Evolutionary conservation across 2,329 filamentous ascomycete species (phyloP).

Genomic region (Colletotrichum noveboracense): DNA sequence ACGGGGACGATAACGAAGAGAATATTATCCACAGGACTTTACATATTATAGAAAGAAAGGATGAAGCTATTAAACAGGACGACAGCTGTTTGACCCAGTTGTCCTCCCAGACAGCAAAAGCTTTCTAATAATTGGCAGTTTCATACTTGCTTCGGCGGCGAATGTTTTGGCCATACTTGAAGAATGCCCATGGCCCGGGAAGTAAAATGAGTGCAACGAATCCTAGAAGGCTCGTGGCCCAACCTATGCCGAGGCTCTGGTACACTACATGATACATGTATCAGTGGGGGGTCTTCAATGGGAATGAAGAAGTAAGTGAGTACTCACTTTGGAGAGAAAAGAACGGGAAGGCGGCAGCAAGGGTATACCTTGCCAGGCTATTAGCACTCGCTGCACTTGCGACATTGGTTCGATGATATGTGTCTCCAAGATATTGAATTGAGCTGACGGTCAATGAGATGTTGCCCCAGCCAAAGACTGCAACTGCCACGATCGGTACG

Average conservation of each 20-base stretch:
- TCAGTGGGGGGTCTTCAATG: neutral
- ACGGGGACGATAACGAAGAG: too few relatives aligned
- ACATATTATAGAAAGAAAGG: too few relatives aligned
- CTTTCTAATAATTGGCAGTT: neutral
- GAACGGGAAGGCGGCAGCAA: neutral
- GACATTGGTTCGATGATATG: neutral
- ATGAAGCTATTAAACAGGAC: too few relatives aligned
- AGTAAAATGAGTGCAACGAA: neutral
- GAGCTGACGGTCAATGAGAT: neutral
- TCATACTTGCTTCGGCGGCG: neutral
- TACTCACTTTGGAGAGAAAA: neutral
- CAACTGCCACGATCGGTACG: neutral
- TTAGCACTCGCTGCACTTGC: neutral
- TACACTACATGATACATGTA: neutral
- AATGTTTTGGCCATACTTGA: neutral
- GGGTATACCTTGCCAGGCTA: neutral
- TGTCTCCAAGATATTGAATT: neutral
- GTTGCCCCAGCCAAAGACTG: neutral
- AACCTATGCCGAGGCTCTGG: neutral
- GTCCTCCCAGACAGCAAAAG: too few relatives aligned
- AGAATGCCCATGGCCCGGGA: neutral
- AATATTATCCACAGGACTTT: too few relatives aligned
- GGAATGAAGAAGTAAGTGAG: neutral
- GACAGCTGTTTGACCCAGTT: too few relatives aligned
- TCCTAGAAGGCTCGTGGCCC: neutral